Conservation (phyloP, 2,329 filamentous ascomycete genomes). For the Nakataea oryzae region DNA sequence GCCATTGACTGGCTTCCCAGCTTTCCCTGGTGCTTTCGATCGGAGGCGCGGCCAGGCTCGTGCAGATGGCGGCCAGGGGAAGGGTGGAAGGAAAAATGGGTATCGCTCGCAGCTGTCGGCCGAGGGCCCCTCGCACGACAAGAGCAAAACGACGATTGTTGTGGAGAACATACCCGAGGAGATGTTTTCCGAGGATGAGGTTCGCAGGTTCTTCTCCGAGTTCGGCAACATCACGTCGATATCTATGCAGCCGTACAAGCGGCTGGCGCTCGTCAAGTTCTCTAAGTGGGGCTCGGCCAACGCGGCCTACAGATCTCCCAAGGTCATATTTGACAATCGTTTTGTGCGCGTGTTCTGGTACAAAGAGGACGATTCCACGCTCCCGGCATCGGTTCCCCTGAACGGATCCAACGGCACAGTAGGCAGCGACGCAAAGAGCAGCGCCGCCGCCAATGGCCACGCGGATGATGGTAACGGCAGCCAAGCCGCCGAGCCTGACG, state of each 20-base stretch:
- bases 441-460: neutral
- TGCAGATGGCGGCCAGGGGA: neutral
- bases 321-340: conserved; percentile 73
- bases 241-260: conserved; percentile 54
- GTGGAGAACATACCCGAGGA: conserved; percentile 71
- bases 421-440: neutral
- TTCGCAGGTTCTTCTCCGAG: conserved; percentile 59
- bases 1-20: neutral
- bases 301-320: conserved; percentile 64
- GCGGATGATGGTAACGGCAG: conserved; percentile 10
- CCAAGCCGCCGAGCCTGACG: conserved; percentile 32
- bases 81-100: neutral
- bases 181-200: conserved; percentile 51
- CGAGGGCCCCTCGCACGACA: conserved; percentile 52
- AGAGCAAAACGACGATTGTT: conserved; percentile 56
- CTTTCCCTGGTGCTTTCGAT: conserved; percentile 1
- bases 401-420: conserved; percentile 16
- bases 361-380: conserved; percentile 34
- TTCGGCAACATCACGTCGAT: conserved; percentile 59
- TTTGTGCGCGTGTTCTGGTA: conserved; percentile 82
- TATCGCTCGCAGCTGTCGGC: conserved; percentile 45
- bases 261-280: conserved; percentile 60
- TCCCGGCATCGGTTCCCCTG: conserved; percentile 12
- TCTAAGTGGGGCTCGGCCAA: conserved; percentile 55
- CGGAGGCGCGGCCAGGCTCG: neutral